A percentile compares a stretch with the other conserved stretches of the same genome.
These are phyloP conservation scores for Tritrichomonas musculus DNA, from an alignment of 208 protist species.

Conservation along the genomic window DNA sequence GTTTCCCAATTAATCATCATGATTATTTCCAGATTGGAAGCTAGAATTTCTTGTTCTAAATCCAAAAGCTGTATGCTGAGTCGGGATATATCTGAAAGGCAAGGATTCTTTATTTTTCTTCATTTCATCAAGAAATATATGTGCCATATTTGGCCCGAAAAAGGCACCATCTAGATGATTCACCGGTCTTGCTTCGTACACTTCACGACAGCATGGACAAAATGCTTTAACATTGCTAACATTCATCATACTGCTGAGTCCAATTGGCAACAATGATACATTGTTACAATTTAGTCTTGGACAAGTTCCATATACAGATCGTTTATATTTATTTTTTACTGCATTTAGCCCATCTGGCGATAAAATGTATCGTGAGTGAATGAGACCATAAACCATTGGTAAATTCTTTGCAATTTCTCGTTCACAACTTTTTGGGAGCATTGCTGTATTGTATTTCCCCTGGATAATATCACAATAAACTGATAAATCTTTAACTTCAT, in stretches of 20 bases:
- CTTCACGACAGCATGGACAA: neutral
- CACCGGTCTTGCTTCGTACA: neutral
- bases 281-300: neutral
- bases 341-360: neutral
- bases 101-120: neutral
- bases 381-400: neutral
- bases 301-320: neutral
- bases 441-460: neutral
- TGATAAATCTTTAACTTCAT: neutral
- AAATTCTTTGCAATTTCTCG: neutral
- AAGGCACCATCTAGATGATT: neutral
- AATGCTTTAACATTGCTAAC: neutral
- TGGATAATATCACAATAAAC: neutral
- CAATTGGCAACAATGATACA: neutral
- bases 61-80: neutral
- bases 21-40: neutral
- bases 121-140: neutral
- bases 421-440: neutral
- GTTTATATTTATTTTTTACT: neutral
- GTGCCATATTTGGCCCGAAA: slow-evolving; percentile 21
- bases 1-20: too few species aligned
- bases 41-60: neutral
- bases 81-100: neutral
- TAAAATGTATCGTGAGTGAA: neutral
- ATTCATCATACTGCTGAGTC: neutral